These are phyloP conservation scores for Axilococcus clingmanii DNA, from an alignment of 139 green algal species.

Conservation along the genomic window DNA sequence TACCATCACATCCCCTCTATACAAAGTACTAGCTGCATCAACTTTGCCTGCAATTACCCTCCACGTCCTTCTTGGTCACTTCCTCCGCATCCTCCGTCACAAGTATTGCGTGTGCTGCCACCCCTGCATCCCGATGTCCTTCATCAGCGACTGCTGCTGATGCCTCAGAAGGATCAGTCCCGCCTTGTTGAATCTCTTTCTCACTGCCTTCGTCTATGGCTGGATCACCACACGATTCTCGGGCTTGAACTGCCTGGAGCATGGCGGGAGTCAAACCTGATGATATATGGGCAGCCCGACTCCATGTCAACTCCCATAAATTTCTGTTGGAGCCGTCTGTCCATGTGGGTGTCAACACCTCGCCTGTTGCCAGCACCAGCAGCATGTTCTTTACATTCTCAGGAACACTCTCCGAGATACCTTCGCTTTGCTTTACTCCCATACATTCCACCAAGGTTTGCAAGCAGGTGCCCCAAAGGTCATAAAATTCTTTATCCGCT, in stretches of 20 bases:
- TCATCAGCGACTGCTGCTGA: too few relatives aligned
- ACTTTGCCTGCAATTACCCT: too few relatives aligned
- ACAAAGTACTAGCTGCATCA: too few relatives aligned
- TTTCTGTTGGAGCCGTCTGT: conserved; percentile 20
- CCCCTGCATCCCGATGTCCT: too few relatives aligned
- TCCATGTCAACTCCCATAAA: conserved; percentile 76
- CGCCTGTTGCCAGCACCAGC: conserved; percentile 73
- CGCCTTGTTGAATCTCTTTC: too few relatives aligned
- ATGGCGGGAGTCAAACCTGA: conserved; percentile 41
- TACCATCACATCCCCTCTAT: too few relatives aligned
- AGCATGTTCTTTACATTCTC: conserved; percentile 94
- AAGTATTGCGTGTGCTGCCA: too few relatives aligned
- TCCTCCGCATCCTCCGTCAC: too few relatives aligned
- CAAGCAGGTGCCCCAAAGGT: conserved; percentile 42
- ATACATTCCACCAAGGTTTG: conserved; percentile 37
- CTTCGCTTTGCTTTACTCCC: conserved; percentile 39
- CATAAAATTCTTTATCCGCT: conserved; percentile 30
- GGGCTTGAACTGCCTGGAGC: conserved; percentile 19
- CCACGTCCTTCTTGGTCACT: too few relatives aligned
- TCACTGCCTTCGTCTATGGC: too few relatives aligned
- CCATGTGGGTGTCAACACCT: conserved; percentile 39
- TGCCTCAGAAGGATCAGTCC: too few relatives aligned
- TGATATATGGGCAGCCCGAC: conserved; percentile 32
- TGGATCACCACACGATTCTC: too few relatives aligned
- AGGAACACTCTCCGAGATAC: conserved; percentile 71